Percentiles rank a stretch among this genome's conserved stretches.
phyloP scores from a whole-genome alignment of 768 basidiomycete genomes.

The Rhodotorula kratochvilovae region DNA sequence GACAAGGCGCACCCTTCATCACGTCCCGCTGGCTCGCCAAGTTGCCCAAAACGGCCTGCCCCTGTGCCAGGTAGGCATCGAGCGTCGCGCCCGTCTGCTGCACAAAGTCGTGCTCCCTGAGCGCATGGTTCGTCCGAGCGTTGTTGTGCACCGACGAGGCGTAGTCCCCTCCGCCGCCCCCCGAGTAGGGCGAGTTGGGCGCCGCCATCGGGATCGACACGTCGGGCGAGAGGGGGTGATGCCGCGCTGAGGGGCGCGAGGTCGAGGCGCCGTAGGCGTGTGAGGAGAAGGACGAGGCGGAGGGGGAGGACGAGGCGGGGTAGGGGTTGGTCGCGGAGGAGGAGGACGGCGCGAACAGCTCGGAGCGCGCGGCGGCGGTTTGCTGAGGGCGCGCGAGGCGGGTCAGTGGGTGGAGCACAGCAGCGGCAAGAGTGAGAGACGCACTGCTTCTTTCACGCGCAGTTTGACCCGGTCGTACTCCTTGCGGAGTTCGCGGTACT shows the following conservation, averaged over 20 bases:
- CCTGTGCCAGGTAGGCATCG: constrained; percentile 89
- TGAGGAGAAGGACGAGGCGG: constrained; percentile 17
- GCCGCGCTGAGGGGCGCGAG: no score
- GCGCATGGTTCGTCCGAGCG: constrained; percentile 66
- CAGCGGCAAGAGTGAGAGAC: no score
- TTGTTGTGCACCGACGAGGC: constrained; percentile 18
- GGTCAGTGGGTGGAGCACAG: constrained; percentile 32
- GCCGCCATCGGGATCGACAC: background rate
- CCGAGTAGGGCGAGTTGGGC: background rate
- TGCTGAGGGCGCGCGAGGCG: background rate
- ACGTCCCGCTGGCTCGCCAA: constrained; percentile 86
- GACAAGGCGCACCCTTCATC: constrained; percentile 60
- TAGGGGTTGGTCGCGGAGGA: background rate
- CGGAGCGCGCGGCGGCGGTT: constrained; percentile 5
- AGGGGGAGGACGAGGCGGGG: background rate
- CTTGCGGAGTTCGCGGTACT: constrained; percentile 72
- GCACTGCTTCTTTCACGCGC: background rate
- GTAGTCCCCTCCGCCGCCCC: background rate
- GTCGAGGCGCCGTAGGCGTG: background rate
- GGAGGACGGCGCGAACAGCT: constrained; percentile 10
- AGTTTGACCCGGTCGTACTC: constrained; percentile 74
- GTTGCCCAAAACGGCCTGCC: constrained; percentile 83
- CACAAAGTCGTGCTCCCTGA: constrained; percentile 84
- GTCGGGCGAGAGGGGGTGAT: background rate
- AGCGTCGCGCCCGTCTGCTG: constrained; percentile 73